Evolutionary conservation across 306 rosid genomes (phyloP).

Genomic region (Trichosanthes truncata): DNA sequence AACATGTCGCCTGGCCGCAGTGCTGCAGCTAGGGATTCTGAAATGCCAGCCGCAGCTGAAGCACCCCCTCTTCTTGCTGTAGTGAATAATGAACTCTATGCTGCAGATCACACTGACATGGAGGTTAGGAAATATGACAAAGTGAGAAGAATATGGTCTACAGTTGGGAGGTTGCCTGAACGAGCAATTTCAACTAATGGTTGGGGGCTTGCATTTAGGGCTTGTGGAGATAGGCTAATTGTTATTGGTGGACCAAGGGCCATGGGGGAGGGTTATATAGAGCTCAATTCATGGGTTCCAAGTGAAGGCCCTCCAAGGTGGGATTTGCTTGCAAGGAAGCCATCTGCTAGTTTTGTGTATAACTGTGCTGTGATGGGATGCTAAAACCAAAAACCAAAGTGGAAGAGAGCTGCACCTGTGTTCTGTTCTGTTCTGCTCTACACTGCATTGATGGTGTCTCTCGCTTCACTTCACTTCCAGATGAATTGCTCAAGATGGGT

Average conservation of each 20-base stretch:
- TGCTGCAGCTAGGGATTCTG: conserved; percentile 28
- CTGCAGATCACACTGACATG: conserved; percentile 84
- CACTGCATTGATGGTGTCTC: background rate
- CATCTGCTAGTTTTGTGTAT: conserved; percentile 71
- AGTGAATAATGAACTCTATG: conserved; percentile 64
- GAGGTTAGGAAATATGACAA: conserved; percentile 76
- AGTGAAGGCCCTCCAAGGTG: conserved; percentile 89
- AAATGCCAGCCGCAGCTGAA: conserved; percentile 61
- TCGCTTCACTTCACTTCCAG: background rate
- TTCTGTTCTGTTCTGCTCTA: background rate
- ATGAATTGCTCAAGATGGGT: background rate
- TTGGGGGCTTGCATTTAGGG: conserved; percentile 95
- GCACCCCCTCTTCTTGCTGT: conserved; percentile 93
- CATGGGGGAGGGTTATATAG: conserved; percentile 62
- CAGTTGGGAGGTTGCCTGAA: conserved; percentile 75
- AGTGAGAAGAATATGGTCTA: conserved; percentile 34
- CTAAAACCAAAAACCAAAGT: conserved; percentile 31
- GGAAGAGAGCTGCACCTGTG: background rate
- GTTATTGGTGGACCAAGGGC: conserved; percentile 84
- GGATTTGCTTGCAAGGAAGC: conserved; percentile 68
- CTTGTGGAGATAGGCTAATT: conserved; percentile 78
- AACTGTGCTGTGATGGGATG: conserved; percentile 99
- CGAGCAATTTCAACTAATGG: conserved; percentile 76
- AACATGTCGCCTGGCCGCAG: conserved; percentile 86
- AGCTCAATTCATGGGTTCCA: conserved; percentile 89